Evolutionary conservation across 2,329 filamentous ascomycete species (phyloP).

Genomic region (Cercospora janseana): DNA sequence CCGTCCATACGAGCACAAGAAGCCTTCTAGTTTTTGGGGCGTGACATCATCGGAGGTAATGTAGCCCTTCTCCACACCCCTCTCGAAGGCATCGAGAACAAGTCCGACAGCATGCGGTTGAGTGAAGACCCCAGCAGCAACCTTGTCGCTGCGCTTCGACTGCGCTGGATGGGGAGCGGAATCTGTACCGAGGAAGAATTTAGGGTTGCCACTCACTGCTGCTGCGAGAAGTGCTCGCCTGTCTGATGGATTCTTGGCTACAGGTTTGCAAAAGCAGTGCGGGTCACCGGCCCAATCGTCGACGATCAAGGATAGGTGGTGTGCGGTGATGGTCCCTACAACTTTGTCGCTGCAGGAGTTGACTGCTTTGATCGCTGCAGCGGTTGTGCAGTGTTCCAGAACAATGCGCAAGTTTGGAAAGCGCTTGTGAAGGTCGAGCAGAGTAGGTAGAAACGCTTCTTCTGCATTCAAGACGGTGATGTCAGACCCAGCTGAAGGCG

Average conservation of each 20-base stretch:
- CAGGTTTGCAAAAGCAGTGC: slow-evolving; percentile 77
- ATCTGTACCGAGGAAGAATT: slow-evolving; percentile 75
- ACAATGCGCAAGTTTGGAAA: slow-evolving; percentile 70
- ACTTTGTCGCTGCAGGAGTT: slow-evolving; percentile 73
- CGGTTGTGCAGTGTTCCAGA: slow-evolving; percentile 85
- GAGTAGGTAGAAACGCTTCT: slow-evolving; percentile 74
- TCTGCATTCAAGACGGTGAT: slow-evolving; percentile 63
- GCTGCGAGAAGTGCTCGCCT: slow-evolving; percentile 69
- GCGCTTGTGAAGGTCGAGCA: slow-evolving; percentile 67
- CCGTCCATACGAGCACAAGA: slow-evolving; percentile 58
- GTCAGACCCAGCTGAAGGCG: slow-evolving; percentile 47
- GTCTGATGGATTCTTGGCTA: slow-evolving; percentile 63
- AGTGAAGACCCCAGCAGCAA: slow-evolving; percentile 75
- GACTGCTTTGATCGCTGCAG: slow-evolving; percentile 75
- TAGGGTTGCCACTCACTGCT: slow-evolving; percentile 57
- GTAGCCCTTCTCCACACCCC: slow-evolving; percentile 57
- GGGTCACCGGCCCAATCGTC: slow-evolving; percentile 69
- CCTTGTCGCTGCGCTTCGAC: slow-evolving; percentile 59
- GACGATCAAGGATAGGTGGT: slow-evolving; percentile 78
- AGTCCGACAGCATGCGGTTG: slow-evolving; percentile 68
- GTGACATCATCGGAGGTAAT: slow-evolving; percentile 56
- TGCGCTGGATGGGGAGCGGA: slow-evolving; percentile 65
- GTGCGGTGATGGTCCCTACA: slow-evolving; percentile 77
- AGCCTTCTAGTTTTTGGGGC: slow-evolving; percentile 55
- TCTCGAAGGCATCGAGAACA: slow-evolving; percentile 64